phyloP scores from a whole-genome alignment of 2,329 filamentous ascomycete genomes.

The Dryadomyces sulphureus region DNA sequence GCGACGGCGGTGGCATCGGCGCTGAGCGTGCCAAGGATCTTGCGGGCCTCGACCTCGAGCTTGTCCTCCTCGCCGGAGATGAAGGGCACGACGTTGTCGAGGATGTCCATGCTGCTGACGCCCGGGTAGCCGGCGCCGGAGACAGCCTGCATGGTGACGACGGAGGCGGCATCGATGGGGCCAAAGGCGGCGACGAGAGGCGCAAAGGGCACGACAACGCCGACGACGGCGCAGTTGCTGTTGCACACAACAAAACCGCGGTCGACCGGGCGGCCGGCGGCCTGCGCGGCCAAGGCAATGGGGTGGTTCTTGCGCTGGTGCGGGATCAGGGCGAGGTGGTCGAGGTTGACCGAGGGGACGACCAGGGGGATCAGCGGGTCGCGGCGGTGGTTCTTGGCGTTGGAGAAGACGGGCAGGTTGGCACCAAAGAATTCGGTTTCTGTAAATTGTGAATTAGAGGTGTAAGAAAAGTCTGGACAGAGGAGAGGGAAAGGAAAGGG shows the following conservation, averaged over 20 bases:
- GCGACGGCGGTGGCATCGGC: slow-evolving; percentile 57
- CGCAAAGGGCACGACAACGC: slow-evolving; percentile 86
- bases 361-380: slow-evolving; percentile 84
- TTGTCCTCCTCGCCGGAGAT: slow-evolving; percentile 94
- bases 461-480: neutral
- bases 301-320: slow-evolving; percentile 63
- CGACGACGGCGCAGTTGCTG: slow-evolving; percentile 95
- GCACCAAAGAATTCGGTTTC: slow-evolving; percentile 85
- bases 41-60: slow-evolving; percentile 84
- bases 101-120: slow-evolving; percentile 84
- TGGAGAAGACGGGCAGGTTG: slow-evolving; percentile 86
- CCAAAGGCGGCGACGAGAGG: slow-evolving; percentile 80
- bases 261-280: slow-evolving; percentile 31
- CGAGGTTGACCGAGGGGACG: slow-evolving; percentile 86
- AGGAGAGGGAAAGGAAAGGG: neutral
- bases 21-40: slow-evolving; percentile 75
- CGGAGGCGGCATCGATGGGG: slow-evolving; percentile 56
- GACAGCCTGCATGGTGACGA: slow-evolving; percentile 91
- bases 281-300: slow-evolving; percentile 1
- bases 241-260: slow-evolving; percentile 95
- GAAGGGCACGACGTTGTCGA: slow-evolving; percentile 92
- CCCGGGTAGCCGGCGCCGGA: slow-evolving; percentile 86
- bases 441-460: slow-evolving; percentile 18
- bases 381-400: slow-evolving; percentile 92
- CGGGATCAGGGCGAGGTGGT: slow-evolving; percentile 76